A percentile compares a stretch with the other conserved stretches of the same genome.
Evolutionary conservation across 2,329 filamentous ascomycete species (phyloP).

Genomic region (Colletotrichum zoysiae): DNA sequence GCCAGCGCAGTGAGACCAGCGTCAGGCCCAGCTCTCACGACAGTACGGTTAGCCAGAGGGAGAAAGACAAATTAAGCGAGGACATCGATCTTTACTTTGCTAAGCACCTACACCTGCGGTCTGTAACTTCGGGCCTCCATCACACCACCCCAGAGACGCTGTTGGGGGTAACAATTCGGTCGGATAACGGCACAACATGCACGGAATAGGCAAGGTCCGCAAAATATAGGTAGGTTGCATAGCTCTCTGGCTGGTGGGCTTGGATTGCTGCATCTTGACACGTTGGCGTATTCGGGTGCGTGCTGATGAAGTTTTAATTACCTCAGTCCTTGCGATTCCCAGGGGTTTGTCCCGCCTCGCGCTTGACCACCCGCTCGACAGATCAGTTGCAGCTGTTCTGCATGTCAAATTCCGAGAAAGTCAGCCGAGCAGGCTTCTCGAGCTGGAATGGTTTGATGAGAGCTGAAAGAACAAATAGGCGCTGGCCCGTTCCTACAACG

Average conservation of each 20-base stretch:
- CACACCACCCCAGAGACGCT: conserved; percentile 28
- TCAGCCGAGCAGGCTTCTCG: conserved; percentile 5
- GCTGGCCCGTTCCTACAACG: conserved; percentile 10
- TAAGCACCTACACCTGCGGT: conserved; percentile 17
- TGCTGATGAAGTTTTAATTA: conserved; percentile 41
- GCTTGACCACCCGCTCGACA: conserved; percentile 2
- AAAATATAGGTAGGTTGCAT: conserved; percentile 26
- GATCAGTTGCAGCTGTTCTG: neutral
- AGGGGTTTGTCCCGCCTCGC: neutral
- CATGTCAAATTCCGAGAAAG: conserved; percentile 1
- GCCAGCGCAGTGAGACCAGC: conserved; percentile 31
- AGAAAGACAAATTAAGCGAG: neutral
- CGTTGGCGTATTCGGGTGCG: conserved; percentile 31
- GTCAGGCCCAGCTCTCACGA: conserved; percentile 22
- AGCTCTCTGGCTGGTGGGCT: conserved; percentile 18
- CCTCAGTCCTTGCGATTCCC: conserved; percentile 18
- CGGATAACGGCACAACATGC: conserved; percentile 37
- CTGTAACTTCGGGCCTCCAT: conserved; percentile 16
- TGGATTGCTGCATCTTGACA: conserved; percentile 36
- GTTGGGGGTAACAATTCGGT: conserved; percentile 16
- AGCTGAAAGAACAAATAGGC: conserved; percentile 23
- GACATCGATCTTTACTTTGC: conserved; percentile 24
- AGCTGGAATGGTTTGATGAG: conserved; percentile 32
- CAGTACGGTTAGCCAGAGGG: neutral
- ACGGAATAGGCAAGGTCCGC: conserved; percentile 25